Evolutionary conservation across 352 stramenopile genomes (phyloP).

Genomic region (Phytophthora rubi): DNA sequence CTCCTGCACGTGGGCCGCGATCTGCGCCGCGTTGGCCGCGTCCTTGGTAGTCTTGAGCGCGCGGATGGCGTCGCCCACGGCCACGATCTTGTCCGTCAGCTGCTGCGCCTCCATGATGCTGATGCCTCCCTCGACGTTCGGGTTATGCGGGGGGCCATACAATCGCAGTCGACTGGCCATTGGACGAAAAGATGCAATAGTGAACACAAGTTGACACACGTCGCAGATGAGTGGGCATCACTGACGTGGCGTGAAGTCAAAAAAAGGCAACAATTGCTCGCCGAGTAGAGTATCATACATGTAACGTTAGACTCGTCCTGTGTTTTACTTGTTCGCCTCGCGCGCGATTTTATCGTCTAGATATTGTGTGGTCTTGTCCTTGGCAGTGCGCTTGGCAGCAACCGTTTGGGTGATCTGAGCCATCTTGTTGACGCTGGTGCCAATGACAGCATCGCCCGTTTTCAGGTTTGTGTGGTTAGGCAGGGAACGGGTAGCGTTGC

Average conservation of each 20-base stretch:
- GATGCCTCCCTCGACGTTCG: background rate
- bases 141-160: slow-evolving; percentile 18
- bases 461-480: slow-evolving; percentile 64
- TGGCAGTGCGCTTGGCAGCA: slow-evolving; percentile 59
- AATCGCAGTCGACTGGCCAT: slow-evolving; percentile 15
- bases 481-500: slow-evolving; percentile 85
- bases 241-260: background rate
- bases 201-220: slow-evolving; percentile 11
- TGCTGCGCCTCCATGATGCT: slow-evolving; percentile 33
- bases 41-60: slow-evolving; percentile 84
- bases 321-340: slow-evolving; percentile 41
- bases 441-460: slow-evolving; percentile 55
- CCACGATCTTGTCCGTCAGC: slow-evolving; percentile 70
- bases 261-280: no score
- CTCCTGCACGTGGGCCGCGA: slow-evolving; percentile 60
- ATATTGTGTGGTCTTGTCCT: slow-evolving; percentile 81
- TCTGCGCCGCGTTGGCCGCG: slow-evolving; percentile 46
- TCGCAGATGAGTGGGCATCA: slow-evolving; percentile 12
- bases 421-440: slow-evolving; percentile 80
- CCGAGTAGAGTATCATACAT: no score
- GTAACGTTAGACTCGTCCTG: no score
- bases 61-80: slow-evolving; percentile 80
- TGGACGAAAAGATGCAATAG: slow-evolving; percentile 34
- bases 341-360: slow-evolving; percentile 78
- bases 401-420: slow-evolving; percentile 74